Evolutionary conservation across 108 stramenopile species (phyloP).

Genomic region (Conticribra guillardii): DNA sequence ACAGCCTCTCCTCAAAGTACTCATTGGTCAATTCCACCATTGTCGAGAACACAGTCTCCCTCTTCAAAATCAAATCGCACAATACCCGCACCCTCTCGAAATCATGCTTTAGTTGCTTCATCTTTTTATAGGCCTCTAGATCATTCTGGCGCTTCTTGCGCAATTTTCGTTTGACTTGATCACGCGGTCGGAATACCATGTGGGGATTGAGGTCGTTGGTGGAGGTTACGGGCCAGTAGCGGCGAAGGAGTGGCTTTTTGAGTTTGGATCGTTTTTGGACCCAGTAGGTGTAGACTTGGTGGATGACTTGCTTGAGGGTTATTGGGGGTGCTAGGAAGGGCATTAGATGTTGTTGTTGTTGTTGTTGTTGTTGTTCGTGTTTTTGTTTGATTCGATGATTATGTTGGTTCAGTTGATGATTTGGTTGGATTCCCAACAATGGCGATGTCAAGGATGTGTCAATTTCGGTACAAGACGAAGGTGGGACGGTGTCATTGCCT

Average conservation of each 20-base stretch:
- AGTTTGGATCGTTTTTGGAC: conserved; percentile 85
- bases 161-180: conserved; percentile 96
- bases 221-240: conserved; percentile 92
- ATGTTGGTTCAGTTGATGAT: background rate
- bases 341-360: background rate
- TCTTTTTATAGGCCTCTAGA: conserved; percentile 87
- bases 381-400: background rate
- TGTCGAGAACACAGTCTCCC: conserved; percentile 72
- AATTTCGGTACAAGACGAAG: too few species aligned
- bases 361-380: background rate
- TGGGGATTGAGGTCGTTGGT: conserved; percentile 94
- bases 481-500: too few species aligned
- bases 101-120: conserved; percentile 81
- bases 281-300: conserved; percentile 90
- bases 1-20: conserved; percentile 67
- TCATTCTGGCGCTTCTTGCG: conserved; percentile 94
- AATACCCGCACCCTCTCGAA: conserved; percentile 75
- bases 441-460: too few species aligned
- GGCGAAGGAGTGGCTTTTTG: conserved; percentile 86
- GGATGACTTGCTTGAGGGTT: conserved; percentile 59
- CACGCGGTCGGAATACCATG: conserved; percentile 91
- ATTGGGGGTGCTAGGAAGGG: conserved; percentile 50
- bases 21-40: conserved; percentile 64
- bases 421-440: background rate
- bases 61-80: conserved; percentile 58